A percentile compares a stretch with the other conserved stretches of the same genome.
Conservation (phyloP, 345 rosid species). For the Sisymbrium irio region DNA sequence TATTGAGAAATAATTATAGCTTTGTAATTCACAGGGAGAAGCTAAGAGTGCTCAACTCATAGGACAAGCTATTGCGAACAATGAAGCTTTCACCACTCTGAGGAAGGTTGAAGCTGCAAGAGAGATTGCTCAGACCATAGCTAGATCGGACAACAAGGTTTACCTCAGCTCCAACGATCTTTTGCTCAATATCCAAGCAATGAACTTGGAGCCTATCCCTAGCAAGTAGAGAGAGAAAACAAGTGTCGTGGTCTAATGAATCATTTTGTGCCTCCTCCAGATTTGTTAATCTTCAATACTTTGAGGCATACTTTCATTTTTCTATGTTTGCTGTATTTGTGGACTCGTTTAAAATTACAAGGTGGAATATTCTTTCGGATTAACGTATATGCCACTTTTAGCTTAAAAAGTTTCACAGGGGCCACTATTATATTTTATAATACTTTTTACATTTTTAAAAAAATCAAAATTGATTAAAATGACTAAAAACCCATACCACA, state of each 20-base stretch:
- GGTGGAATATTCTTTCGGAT: too few species aligned
- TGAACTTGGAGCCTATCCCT: conserved; percentile 43
- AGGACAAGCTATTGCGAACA: conserved; percentile 76
- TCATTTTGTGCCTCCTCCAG: not conserved
- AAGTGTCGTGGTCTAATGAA: too few species aligned
- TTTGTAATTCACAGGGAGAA: conserved; percentile 58
- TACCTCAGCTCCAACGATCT: conserved; percentile 62
- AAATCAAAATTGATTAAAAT: too few species aligned
- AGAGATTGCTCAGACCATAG: conserved; percentile 68
- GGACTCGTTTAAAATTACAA: not conserved
- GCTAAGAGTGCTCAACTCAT: conserved; percentile 84
- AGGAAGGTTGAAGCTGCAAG: conserved; percentile 86
- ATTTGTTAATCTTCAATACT: not conserved
- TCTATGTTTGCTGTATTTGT: not conserved
- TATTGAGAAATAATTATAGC: not conserved
- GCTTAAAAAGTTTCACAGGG: too few species aligned
- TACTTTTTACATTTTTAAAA: too few species aligned
- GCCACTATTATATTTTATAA: too few species aligned
- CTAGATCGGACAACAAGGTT: conserved; percentile 61
- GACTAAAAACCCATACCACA: too few species aligned
- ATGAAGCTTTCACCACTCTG: conserved; percentile 74
- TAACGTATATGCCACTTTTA: too few species aligned
- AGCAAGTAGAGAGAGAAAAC: not conserved
- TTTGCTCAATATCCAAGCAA: conserved; percentile 64
- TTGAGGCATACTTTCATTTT: not conserved